phyloP scores from a whole-genome alignment of 1,284 basidiomycete genomes.

The Sanghuangporus baumii region DNA sequence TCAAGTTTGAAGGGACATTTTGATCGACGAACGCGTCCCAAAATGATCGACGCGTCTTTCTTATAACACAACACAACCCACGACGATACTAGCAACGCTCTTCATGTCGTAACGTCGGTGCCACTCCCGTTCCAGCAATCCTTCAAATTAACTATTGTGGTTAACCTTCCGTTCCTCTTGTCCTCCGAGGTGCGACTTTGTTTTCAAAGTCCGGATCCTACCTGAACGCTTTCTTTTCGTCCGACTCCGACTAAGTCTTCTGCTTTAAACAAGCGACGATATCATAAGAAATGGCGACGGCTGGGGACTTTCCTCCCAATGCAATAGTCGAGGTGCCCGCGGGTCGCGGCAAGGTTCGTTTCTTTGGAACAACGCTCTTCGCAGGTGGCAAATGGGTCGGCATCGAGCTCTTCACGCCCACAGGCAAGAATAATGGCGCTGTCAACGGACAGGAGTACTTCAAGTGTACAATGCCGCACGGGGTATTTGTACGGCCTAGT shows the following conservation, averaged over 20 bases:
- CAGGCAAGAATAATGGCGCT: constrained; percentile 95
- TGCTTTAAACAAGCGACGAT: background rate
- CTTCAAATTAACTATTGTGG: no score
- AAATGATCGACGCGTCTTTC: background rate
- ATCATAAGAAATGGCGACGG: constrained; percentile 10
- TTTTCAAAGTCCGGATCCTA: background rate
- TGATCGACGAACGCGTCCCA: background rate
- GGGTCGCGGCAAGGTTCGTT: constrained; percentile 83
- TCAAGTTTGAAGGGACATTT: background rate
- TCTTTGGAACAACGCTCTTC: constrained; percentile 82
- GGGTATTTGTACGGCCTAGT: constrained; percentile 88
- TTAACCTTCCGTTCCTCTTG: background rate
- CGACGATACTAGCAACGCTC: background rate
- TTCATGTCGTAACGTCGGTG: background rate
- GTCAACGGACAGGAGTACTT: constrained; percentile 87
- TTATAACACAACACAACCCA: background rate
- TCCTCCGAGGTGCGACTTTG: background rate
- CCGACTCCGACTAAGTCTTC: background rate
- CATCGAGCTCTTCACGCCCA: constrained; percentile 76
- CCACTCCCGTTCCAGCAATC: background rate
- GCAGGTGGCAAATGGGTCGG: constrained; percentile 93
- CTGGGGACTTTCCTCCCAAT: constrained; percentile 42
- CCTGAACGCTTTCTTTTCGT: background rate
- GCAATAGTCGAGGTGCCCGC: constrained; percentile 71
- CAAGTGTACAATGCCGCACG: constrained; percentile 68